phyloP scores from a whole-genome alignment of 805 yeast genomes.

The Maudiozyma serrabonitensis region DNA sequence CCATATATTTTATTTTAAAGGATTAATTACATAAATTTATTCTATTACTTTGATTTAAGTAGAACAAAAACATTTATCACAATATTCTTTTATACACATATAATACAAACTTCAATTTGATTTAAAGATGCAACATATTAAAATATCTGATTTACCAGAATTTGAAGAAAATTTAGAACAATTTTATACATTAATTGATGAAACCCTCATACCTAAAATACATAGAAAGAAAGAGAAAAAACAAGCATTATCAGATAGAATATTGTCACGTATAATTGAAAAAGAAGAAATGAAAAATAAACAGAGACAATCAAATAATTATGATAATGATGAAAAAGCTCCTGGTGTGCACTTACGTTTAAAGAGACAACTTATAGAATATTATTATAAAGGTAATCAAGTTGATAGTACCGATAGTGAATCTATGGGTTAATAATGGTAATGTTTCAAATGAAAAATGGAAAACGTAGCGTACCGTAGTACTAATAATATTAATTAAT shows the following conservation, averaged over 20 bases:
- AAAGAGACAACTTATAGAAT: not conserved
- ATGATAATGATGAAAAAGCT: not conserved
- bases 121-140: not conserved
- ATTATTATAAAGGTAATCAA: not conserved
- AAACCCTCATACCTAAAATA: not conserved
- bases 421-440: not conserved
- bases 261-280: not conserved
- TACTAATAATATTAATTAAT: no score
- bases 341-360: not conserved
- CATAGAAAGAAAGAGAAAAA: not conserved
- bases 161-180: not conserved
- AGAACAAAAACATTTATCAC: not conserved
- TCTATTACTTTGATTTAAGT: no score
- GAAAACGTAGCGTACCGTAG: no score
- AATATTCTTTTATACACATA: not conserved
- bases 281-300: not conserved
- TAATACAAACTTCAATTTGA: not conserved
- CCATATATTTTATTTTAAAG: no score
- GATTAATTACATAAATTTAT: no score
- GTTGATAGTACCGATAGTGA: not conserved
- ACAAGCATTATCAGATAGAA: not conserved
- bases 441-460: no score
- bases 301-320: not conserved
- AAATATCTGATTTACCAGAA: constrained; percentile 1
- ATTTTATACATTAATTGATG: not conserved